Evolutionary conservation across 2,329 filamentous ascomycete species (phyloP).

Genomic region (Paecilomyces formosus): DNA sequence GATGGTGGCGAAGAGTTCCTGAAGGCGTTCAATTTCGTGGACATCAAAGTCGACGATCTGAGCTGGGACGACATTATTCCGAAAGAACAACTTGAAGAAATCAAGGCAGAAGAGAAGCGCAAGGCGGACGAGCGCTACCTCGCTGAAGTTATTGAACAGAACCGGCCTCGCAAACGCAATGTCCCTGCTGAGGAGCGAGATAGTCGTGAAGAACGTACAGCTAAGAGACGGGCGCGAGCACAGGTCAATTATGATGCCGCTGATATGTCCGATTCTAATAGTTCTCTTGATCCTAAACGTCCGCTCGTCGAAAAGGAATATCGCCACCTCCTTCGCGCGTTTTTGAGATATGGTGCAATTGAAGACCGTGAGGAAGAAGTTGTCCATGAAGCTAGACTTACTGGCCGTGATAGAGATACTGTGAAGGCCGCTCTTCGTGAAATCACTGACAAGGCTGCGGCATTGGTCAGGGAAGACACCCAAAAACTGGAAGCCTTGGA

Average conservation of each 20-base stretch:
- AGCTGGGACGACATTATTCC: conserved; percentile 99
- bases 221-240: conserved; percentile 64
- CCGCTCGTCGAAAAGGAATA: conserved; percentile 89
- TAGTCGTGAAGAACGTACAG: conserved; percentile 56
- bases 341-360: conserved; percentile 83
- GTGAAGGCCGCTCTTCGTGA: conserved; percentile 69
- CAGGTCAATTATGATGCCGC: conserved; percentile 59
- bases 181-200: conserved; percentile 45
- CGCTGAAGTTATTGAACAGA: conserved; percentile 74
- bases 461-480: conserved; percentile 66
- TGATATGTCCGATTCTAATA: conserved; percentile 59
- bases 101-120: conserved; percentile 83
- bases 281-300: conserved; percentile 71
- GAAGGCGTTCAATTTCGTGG: conserved; percentile 81
- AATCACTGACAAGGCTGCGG: conserved; percentile 64
- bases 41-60: conserved; percentile 87
- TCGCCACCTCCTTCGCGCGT: conserved; percentile 81
- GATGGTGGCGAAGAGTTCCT: conserved; percentile 97
- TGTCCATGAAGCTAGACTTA: conserved; percentile 75
- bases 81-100: conserved; percentile 78
- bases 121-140: conserved; percentile 78
- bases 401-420: conserved; percentile 73
- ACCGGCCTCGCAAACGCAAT: conserved; percentile 69
- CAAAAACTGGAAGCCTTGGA: conserved; percentile 57
- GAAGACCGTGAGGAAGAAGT: conserved; percentile 84